Evolutionary conservation across 2,329 filamentous ascomycete genomes (phyloP).

Genomic region (Alternaria atra): DNA sequence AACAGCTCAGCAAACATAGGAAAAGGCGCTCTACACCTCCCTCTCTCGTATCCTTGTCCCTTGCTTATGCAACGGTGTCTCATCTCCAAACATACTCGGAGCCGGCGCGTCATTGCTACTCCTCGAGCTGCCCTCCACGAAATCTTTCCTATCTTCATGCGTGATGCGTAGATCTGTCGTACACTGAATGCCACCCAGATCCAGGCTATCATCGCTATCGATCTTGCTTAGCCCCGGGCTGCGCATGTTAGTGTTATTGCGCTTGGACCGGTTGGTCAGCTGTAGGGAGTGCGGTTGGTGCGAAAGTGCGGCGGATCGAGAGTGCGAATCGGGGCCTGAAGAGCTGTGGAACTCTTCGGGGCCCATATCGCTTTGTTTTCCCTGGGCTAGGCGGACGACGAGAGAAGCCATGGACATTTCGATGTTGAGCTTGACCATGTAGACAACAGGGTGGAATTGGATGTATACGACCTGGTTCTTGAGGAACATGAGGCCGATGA

Average conservation of each 20-base stretch:
- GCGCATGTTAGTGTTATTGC: not conserved
- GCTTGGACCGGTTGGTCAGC: constrained; percentile 20
- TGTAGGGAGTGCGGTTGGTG: constrained; percentile 27
- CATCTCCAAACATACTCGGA: constrained; percentile 39
- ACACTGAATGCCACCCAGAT: constrained; percentile 34
- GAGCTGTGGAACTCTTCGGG: constrained; percentile 28
- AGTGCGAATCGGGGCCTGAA: constrained; percentile 26
- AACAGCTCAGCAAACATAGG: not conserved
- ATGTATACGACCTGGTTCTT: constrained; percentile 50
- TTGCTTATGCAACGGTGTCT: constrained; percentile 35
- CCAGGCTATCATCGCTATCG: constrained; percentile 33
- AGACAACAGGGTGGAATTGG: constrained; percentile 55
- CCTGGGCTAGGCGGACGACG: constrained; percentile 49
- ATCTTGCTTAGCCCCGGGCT: constrained; percentile 26
- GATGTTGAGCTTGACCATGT: constrained; percentile 57
- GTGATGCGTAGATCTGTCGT: constrained; percentile 26
- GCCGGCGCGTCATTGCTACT: constrained; percentile 30
- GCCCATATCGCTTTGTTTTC: constrained; percentile 42
- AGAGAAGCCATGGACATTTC: constrained; percentile 57
- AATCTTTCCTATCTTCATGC: constrained; percentile 13
- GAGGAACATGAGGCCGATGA: constrained; percentile 54
- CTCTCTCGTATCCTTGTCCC: constrained; percentile 6
- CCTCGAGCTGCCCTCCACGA: constrained; percentile 22
- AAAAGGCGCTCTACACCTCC: not conserved
- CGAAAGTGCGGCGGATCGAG: constrained; percentile 19